Evolutionary conservation across 106 monocot genomes (phyloP).

Genomic region (Dendrobium chrysotoxum): DNA sequence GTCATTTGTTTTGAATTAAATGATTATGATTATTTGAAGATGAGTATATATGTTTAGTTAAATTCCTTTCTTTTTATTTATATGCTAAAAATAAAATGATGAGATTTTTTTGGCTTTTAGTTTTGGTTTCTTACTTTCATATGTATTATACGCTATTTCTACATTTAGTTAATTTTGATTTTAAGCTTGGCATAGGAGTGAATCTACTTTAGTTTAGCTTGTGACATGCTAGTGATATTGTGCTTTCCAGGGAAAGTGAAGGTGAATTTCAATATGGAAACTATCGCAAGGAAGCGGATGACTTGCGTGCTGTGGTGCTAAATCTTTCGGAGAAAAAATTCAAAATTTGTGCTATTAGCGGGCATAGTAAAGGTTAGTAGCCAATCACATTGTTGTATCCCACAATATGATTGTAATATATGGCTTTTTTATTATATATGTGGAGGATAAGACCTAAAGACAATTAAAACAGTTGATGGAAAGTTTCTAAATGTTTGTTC

Average conservation of each 20-base stretch:
- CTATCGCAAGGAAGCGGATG: conserved; percentile 68
- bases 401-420: not conserved
- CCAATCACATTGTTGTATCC: not conserved
- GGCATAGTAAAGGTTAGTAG: conserved; percentile 71
- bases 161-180: not conserved
- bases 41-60: not conserved
- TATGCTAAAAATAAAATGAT: not conserved
- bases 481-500: not conserved
- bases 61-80: not conserved
- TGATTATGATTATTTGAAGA: not conserved
- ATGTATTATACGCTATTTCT: not conserved
- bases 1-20: not conserved
- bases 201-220: not conserved
- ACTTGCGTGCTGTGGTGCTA: conserved; percentile 50
- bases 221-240: conserved; percentile 5
- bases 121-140: not conserved
- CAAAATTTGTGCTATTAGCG: conserved; percentile 46
- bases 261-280: conserved; percentile 74
- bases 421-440: not conserved
- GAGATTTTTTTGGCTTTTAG: not conserved
- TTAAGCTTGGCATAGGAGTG: not conserved
- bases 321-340: conserved; percentile 34
- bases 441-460: not conserved
- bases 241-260: conserved; percentile 67
- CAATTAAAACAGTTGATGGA: not conserved